Evolutionary conservation across 257 asterid species (phyloP).

Genomic region (Plantago major): DNA sequence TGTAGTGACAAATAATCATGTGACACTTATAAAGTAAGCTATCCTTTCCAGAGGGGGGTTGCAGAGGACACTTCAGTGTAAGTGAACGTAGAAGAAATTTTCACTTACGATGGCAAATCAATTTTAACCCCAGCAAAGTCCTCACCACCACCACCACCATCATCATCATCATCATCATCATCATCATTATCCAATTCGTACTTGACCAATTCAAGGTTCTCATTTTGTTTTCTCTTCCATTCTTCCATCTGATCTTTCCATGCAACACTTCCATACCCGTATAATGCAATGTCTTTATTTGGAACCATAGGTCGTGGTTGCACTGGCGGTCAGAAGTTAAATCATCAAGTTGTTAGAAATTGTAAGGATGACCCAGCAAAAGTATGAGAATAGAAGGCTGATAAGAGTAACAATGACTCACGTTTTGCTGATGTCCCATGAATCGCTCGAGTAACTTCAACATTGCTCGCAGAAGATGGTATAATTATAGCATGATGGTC

Average conservation of each 20-base stretch:
- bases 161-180: slow-evolving; percentile 13
- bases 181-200: slow-evolving; percentile 37
- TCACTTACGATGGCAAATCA: no score
- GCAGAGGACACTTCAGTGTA: background rate
- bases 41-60: no score
- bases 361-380: background rate
- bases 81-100: slow-evolving; percentile 16
- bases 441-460: slow-evolving; percentile 33
- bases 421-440: slow-evolving; percentile 39
- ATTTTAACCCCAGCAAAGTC: slow-evolving; percentile 25
- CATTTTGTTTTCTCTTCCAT: slow-evolving; percentile 73
- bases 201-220: slow-evolving; percentile 58
- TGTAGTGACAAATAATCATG: no score
- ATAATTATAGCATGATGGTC: slow-evolving; percentile 62
- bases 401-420: slow-evolving; percentile 31
- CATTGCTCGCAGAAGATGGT: slow-evolving; percentile 45
- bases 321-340: slow-evolving; percentile 33
- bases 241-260: slow-evolving; percentile 96
- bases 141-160: slow-evolving; percentile 19
- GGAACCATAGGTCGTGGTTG: slow-evolving; percentile 81
- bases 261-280: slow-evolving; percentile 94
- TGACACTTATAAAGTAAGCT: no score
- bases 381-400: slow-evolving; percentile 1
- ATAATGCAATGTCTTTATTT: slow-evolving; percentile 69
- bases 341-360: background rate